Evolutionary conservation across 805 yeast genomes (phyloP).

Genomic region (Isabelozyma rhagii): DNA sequence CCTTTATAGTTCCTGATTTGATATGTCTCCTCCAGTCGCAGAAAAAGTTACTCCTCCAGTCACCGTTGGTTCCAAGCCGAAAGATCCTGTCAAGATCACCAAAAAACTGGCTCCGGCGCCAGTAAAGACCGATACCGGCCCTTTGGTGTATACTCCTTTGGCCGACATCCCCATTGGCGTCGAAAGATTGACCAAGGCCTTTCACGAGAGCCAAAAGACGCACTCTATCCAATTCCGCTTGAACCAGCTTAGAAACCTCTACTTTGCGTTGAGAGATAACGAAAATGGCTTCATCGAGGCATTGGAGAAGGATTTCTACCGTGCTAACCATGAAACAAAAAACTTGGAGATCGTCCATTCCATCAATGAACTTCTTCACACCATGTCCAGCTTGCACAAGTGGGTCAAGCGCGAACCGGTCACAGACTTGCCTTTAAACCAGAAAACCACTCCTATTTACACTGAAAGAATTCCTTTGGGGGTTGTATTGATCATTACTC

Average conservation of each 20-base stretch:
- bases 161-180: constrained; percentile 49
- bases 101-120: background rate
- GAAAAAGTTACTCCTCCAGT: background rate
- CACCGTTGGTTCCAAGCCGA: background rate
- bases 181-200: constrained; percentile 37
- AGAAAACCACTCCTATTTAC: constrained; percentile 27
- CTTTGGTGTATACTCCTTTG: constrained; percentile 42
- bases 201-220: constrained; percentile 43
- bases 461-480: constrained; percentile 51
- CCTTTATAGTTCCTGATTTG: background rate
- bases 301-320: constrained; percentile 62
- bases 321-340: constrained; percentile 60
- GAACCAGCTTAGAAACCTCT: constrained; percentile 63
- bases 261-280: constrained; percentile 60
- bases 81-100: background rate
- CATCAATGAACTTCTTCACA: constrained; percentile 53
- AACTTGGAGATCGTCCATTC: constrained; percentile 53
- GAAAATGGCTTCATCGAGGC: constrained; percentile 55
- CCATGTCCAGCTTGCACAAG: constrained; percentile 55
- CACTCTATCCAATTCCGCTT: constrained; percentile 54
- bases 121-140: constrained; percentile 4
- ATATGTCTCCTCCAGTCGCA: background rate
- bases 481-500: constrained; percentile 66
- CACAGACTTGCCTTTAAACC: constrained; percentile 31
- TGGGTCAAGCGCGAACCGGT: constrained; percentile 58